A percentile compares a stretch with the other conserved stretches of the same genome.
These are phyloP conservation scores for Trypethelium eluteriae DNA, from an alignment of 495 filamentous ascomycete genomes.

Conservation along the genomic window DNA sequence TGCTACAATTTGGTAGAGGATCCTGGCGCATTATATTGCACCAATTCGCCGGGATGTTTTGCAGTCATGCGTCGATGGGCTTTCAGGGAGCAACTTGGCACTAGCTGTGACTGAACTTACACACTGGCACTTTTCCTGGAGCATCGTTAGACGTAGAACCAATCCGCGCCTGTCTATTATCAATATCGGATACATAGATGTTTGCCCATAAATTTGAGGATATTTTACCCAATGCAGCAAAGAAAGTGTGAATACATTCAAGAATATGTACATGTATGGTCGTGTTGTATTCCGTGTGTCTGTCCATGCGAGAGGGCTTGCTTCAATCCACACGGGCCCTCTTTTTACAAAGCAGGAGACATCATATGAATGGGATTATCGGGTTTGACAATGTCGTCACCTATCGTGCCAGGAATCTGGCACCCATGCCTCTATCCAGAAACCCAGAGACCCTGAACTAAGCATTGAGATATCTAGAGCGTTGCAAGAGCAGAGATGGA, in stretches of 20 bases:
- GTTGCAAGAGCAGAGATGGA: constrained; percentile 9
- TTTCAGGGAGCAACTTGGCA: too few relatives aligned
- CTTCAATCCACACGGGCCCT: too few relatives aligned
- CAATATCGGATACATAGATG: too few relatives aligned
- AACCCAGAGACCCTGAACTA: background rate
- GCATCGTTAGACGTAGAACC: too few relatives aligned
- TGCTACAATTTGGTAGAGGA: too few relatives aligned
- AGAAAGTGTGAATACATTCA: constrained; percentile 2
- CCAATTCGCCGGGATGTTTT: too few relatives aligned
- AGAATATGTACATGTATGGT: background rate
- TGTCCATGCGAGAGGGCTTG: background rate
- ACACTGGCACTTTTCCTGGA: too few relatives aligned
- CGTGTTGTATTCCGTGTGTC: background rate
- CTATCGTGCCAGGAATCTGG: background rate
- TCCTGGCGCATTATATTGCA: too few relatives aligned
- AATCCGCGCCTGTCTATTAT: too few relatives aligned
- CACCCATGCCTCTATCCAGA: constrained; percentile 8
- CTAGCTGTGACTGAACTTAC: too few relatives aligned
- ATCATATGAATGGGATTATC: background rate
- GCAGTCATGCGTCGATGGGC: too few relatives aligned
- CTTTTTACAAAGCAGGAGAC: background rate
- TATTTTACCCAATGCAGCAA: background rate
- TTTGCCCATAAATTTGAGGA: background rate
- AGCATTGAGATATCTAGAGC: background rate
- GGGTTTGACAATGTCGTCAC: background rate